These are phyloP conservation scores for Gnaphalium uliginosum DNA, from an alignment of 129 eudicot species.

Conservation along the genomic window DNA sequence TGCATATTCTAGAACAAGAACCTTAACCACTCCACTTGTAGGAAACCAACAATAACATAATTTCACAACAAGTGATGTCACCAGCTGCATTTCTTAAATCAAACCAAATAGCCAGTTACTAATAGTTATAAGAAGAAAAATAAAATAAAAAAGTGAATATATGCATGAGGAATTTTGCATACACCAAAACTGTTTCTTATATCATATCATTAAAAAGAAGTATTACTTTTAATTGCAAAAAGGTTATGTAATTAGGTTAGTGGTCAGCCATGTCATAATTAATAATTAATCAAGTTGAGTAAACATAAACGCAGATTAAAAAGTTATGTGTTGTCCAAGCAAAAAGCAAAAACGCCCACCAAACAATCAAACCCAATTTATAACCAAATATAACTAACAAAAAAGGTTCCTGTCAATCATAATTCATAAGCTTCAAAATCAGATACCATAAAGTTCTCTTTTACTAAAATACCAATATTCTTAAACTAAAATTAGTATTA, in stretches of 20 bases:
- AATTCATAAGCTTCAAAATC: neutral
- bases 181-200: neutral
- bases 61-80: slow-evolving; percentile 27
- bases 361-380: neutral
- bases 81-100: slow-evolving; percentile 10
- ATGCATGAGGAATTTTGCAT: no score
- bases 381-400: neutral
- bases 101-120: no score
- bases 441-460: neutral
- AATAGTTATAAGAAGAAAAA: no score
- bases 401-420: neutral
- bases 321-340: neutral
- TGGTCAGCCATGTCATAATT: no score
- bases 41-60: neutral
- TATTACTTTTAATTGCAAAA: neutral
- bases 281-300: no score
- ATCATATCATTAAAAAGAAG: neutral
- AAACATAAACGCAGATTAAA: slow-evolving; percentile 24
- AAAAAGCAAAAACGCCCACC: neutral
- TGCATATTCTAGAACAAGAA: neutral
- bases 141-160: no score
- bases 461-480: neutral
- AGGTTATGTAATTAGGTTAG: slow-evolving; percentile 21
- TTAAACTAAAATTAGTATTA: no score
- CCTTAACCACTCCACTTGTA: slow-evolving; percentile 30